phyloP scores from a whole-genome alignment of 1,284 basidiomycete genomes.

The Boletellus deceptivus region DNA sequence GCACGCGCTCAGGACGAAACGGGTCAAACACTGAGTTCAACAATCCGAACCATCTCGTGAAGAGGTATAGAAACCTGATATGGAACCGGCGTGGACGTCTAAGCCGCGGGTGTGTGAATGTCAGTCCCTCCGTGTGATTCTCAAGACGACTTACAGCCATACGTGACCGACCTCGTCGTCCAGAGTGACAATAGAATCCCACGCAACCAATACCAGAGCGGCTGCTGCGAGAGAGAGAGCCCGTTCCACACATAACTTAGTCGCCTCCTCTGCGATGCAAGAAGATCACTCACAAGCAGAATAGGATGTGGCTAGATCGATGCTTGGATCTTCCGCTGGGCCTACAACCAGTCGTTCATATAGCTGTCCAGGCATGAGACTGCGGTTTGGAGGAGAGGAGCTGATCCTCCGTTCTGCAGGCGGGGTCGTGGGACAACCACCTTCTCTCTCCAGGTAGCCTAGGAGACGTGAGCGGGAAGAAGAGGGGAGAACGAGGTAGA shows the following conservation, averaged over 20 bases:
- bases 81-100: slow-evolving; percentile 8
- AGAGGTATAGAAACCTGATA: slow-evolving; percentile 22
- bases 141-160: slow-evolving; percentile 19
- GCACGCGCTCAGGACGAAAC: not conserved
- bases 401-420: not conserved
- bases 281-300: slow-evolving; percentile 17
- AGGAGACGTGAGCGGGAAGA: too few relatives aligned
- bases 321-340: not conserved
- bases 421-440: not conserved
- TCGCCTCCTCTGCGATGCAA: not conserved
- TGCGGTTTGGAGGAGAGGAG: too few relatives aligned
- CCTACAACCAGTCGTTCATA: slow-evolving; percentile 3
- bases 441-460: not conserved
- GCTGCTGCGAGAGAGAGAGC: slow-evolving; percentile 9
- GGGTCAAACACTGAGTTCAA: slow-evolving; percentile 15
- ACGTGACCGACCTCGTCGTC: slow-evolving; percentile 18
- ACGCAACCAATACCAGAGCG: slow-evolving; percentile 10
- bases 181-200: slow-evolving; percentile 21
- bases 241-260: not conserved
- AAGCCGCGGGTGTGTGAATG: not conserved
- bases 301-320: slow-evolving; percentile 1
- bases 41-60: slow-evolving; percentile 26
- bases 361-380: not conserved
- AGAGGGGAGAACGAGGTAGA: too few relatives aligned
- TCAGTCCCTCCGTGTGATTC: not conserved